Evolutionary conservation across 2,329 filamentous ascomycete genomes (phyloP), one percentile per base, ranked within the genome.

Genomic region (Leptographium galeiforme): DNA sequence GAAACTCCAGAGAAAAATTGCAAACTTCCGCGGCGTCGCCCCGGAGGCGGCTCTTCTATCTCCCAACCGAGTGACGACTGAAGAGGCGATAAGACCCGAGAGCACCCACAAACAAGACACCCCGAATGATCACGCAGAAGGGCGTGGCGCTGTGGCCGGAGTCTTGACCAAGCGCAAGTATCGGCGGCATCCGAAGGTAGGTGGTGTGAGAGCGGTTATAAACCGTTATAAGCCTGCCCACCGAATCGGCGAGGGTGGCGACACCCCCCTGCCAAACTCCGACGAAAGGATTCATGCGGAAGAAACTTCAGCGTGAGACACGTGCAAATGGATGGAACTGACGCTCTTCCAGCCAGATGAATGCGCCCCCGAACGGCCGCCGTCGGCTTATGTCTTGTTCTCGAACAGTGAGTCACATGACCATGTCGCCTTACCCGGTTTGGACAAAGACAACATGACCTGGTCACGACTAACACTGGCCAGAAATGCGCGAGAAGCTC

Each of bases 1-100:
- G 84, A 89, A 88, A 76, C 74, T 93, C n/a, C 87, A 93, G 70
- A 75, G 87, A 57, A 84, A 84, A 50, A 91, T 93, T 63, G 85
- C 85, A 56, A 85, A 88, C 61, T 81, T 79, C 19, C 75, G 85
- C 64, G 83, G 85, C 19, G 67, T 84, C 53, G 74, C 77, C 16
- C 74, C 78, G 5, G 74, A 77, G 40, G 67, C 69, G 1, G 76
- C 74, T 6, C 62, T 81, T n/a, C 68, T 66, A 25, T 73, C 77
- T 19, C 69, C 72, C 14, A 71, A 68, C 45, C 76, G 71, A 52
- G 65, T 71, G n/a, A 73, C 69, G 50, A 67, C 71, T 33, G 82
- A 85, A 48, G 84, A 85, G 53, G 71, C 75, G 16, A 70, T 69
- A 34, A 75, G 73, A 50, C 60, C 68, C 13, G 78, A 80, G 48